Evolutionary conservation across 345 rosid genomes (phyloP), one percentile per base, ranked within the genome.

Genomic region (Combretum micranthum): DNA sequence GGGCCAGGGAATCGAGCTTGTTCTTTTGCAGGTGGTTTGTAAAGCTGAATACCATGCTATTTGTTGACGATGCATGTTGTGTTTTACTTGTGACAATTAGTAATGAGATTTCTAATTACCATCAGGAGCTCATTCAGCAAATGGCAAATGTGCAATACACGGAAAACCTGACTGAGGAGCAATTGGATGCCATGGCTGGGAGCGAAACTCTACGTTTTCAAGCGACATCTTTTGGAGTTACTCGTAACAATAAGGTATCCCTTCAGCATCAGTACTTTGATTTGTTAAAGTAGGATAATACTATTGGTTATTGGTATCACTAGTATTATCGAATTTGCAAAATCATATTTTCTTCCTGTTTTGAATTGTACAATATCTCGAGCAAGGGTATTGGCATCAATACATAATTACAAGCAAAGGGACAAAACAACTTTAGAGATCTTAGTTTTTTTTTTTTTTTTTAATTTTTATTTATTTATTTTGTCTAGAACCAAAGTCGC

Each of bases 81-180:
- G 15, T 45, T 57, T 57, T 44, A 42, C 43, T 17, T 20, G 15
- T 50, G 42, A 61, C 58, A 47, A 32, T 57, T 50, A 45, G 15
- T 60, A 59, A 57, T 60, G 61, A 55, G 50, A 49, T 57, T 61
- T 68, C 47, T 22, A 73, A 71, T 63, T 67, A 64, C 44, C 46
- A 44, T 64, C 76, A 94, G 99, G 99, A 94, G 75, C 90, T 94
- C 66, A 58, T 94, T 76, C 96, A 87, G 67, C 99, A 94, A 77
- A 94, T 94, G 99, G 99, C 99, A 63, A 94, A 90, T 76, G 97
- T 90, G 55, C 99, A 87, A 65, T 94, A 87, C 76, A 94, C 90
- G 1, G 97, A 94, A 75, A 94, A 94, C 77, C 78, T 94, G 64
- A 94, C 99, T 13, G 97, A 87, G 77, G 99, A 94, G 60, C 99